A percentile compares a stretch with the other conserved stretches of the same genome.
These are phyloP conservation scores for Stachybotrys chartarum DNA, from an alignment of 2,329 filamentous ascomycete species.

Conservation along the genomic window DNA sequence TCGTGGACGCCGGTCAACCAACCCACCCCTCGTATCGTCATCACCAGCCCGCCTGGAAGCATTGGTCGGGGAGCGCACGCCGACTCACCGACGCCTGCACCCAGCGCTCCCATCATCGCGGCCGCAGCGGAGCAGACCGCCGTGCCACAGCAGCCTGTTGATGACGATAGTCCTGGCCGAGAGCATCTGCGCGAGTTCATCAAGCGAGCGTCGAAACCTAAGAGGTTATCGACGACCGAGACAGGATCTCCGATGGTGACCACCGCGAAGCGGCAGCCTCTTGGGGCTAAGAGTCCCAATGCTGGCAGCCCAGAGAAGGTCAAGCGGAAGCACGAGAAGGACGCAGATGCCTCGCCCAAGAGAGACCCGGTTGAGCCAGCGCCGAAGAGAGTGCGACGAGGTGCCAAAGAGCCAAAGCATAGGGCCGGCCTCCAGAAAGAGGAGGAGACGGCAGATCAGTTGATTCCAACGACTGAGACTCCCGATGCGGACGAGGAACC, in stretches of 20 bases:
- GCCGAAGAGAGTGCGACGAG: constrained; percentile 16
- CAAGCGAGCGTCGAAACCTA: constrained; percentile 21
- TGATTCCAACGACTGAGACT: not conserved
- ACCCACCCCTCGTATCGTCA: constrained; percentile 4
- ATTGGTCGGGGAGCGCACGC: not conserved
- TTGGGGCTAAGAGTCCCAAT: constrained; percentile 28
- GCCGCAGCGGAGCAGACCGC: not conserved
- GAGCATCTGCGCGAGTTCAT: constrained; percentile 28
- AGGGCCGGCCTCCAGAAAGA: constrained; percentile 8
- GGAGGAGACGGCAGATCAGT: constrained; percentile 2
- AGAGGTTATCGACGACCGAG: constrained; percentile 19
- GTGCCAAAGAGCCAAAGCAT: constrained; percentile 7
- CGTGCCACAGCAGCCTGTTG: constrained; percentile 2
- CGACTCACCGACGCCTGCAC: not conserved
- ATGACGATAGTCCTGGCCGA: constrained; percentile 25
- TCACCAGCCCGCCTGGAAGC: constrained; percentile 2
- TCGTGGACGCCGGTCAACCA: constrained; percentile 20
- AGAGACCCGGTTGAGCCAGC: constrained; percentile 12
- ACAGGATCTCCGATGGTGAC: constrained; percentile 21
- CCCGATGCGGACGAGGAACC: constrained; percentile 9
- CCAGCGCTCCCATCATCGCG: not conserved
- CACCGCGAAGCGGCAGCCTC: constrained; percentile 17
- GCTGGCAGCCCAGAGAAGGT: constrained; percentile 21
- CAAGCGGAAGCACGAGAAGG: constrained; percentile 23
- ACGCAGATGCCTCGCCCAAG: constrained; percentile 10